These are phyloP conservation scores for Blastobotrys mokoenaii DNA, from an alignment of 805 yeast species.

Conservation along the genomic window DNA sequence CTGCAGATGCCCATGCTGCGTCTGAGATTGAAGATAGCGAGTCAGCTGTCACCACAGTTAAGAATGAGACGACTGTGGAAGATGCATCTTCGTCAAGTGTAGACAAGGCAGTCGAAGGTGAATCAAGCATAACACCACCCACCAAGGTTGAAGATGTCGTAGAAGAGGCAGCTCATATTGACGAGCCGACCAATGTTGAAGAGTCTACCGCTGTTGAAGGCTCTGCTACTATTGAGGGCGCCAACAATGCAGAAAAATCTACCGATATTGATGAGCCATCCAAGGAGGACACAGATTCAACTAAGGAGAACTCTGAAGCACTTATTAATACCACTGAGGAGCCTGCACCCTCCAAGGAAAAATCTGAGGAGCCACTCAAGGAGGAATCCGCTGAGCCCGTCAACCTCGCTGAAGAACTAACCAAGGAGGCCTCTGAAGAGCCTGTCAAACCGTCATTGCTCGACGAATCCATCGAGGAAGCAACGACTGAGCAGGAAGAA, in stretches of 20 bases:
- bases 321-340: too few species aligned
- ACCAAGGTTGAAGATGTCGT: constrained; percentile 8
- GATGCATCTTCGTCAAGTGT: not conserved
- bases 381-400: constrained; percentile 3
- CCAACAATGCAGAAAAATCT: too few species aligned
- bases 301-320: too few species aligned
- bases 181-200: too few species aligned
- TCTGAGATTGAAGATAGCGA: not conserved
- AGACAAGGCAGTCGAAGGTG: not conserved
- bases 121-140: not conserved
- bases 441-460: not conserved
- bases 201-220: too few species aligned
- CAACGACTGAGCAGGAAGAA: not conserved
- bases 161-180: too few species aligned
- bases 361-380: constrained; percentile 1
- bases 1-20: not conserved
- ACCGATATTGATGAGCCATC: too few species aligned
- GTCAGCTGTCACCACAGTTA: not conserved
- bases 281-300: too few species aligned
- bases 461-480: not conserved
- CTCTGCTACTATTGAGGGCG: too few species aligned
- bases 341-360: too few species aligned
- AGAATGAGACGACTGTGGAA: not conserved
- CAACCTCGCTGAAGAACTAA: constrained; percentile 1
- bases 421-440: constrained; percentile 5